These are phyloP conservation scores for Hymenoscyphus fructigenus DNA, from an alignment of 2,329 filamentous ascomycete genomes.

Conservation along the genomic window DNA sequence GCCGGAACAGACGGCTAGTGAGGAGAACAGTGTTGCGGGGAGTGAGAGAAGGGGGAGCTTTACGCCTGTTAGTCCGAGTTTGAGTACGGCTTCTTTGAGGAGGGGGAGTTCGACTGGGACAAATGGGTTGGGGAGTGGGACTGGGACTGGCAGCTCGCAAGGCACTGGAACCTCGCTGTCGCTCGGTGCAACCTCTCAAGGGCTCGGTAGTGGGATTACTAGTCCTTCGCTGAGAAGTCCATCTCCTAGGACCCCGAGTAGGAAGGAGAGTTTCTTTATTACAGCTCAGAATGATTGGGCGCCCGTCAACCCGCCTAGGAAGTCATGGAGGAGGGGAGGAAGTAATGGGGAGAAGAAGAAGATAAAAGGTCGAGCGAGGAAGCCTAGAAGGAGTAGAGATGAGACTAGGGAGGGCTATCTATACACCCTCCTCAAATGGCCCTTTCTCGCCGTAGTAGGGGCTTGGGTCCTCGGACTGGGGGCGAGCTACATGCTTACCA, in stretches of 20 bases:
- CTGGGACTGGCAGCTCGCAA: not conserved
- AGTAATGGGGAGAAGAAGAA: slow-evolving; percentile 41
- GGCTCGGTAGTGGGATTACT: not conserved
- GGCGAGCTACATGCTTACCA: slow-evolving; percentile 73
- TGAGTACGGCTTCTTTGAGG: not conserved
- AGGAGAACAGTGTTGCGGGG: slow-evolving; percentile 7
- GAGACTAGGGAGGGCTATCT: slow-evolving; percentile 93
- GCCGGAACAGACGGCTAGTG: slow-evolving; percentile 58
- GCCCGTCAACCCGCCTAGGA: slow-evolving; percentile 60
- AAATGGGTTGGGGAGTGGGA: not conserved
- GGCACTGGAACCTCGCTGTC: no score
- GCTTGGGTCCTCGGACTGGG: slow-evolving; percentile 77
- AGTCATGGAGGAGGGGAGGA: slow-evolving; percentile 20
- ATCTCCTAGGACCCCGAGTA: slow-evolving; percentile 11
- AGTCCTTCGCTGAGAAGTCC: not conserved
- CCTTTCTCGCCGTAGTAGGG: slow-evolving; percentile 75
- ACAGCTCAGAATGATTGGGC: slow-evolving; percentile 95
- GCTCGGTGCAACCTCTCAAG: no score
- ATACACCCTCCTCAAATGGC: slow-evolving; percentile 89
- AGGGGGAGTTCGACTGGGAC: not conserved
- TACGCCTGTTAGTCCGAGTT: not conserved
- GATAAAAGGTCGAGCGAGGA: slow-evolving; percentile 39
- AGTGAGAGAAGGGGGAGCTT: slow-evolving; percentile 8
- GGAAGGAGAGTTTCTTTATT: slow-evolving; percentile 56
- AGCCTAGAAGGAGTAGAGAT: slow-evolving; percentile 62